Evolutionary conservation across 768 basidiomycete genomes (phyloP), one percentile per base, ranked within the genome.

Genomic region (Amanita subjunquillea): DNA sequence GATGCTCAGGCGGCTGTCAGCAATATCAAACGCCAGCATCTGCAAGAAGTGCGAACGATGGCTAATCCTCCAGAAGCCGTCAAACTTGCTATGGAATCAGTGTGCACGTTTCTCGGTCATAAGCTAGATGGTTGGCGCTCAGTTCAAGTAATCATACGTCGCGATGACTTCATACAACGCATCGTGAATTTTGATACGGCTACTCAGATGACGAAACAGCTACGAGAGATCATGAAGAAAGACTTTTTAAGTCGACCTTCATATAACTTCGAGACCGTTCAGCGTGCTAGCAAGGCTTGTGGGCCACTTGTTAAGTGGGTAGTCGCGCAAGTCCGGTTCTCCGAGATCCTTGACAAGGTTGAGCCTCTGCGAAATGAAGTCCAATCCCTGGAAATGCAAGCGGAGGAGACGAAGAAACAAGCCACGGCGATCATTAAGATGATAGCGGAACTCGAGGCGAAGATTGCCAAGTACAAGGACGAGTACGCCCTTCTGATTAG

Each of bases 271-370:
- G 96, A 98, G 66, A 87, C 78, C 4, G 93, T 98, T 37, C 87
- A 98, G 62, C 85, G 88, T 51, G 96, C 96, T 23, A 93, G 90
- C 68, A 90, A 85, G 72, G 96, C 96, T 27, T 98, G 95, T 63
- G 96, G 96, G 25, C 96, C 96, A 8, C 82, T 99, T 46, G 94
- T 95, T 57, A 96, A 97, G 69, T 97, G 96, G 96, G 95, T 83
- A 8, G 78, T 98, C 53, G 96, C 96, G 1, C 96, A 99, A 72
- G 92, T 97, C 46, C 82, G 82, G 29, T 99, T 91, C 74, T 97
- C 96, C 9, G 92, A 94, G 67, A 99, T 99, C 61, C 72, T 99
- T 39, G 94, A 99, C 73, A 90, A 85, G 67, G 92, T 98, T 15
- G 96, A 96, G 58, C 96, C 96, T 9, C 75, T 98, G 15, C 89